Evolutionary conservation across 305 asterid genomes (phyloP), one percentile per base, ranked within the genome.

Genomic region (Ilex paraguariensis): DNA sequence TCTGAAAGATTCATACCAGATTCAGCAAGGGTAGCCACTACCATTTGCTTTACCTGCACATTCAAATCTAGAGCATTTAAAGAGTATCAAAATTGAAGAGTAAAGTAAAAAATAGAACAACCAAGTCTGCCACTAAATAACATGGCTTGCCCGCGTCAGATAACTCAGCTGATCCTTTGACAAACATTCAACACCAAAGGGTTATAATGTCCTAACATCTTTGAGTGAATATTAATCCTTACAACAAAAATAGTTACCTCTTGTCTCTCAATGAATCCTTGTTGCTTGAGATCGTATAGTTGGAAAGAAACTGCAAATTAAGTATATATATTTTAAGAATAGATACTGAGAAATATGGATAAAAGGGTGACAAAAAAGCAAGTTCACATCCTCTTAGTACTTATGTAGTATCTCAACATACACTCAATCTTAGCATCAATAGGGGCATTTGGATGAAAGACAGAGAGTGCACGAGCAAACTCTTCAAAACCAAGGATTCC

Each of bases 1-100:
- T 93, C 99, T 17, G 97, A 87, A 60, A 93, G 90, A 80, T 90
- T 90, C 99, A 93, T 93, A 32, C 99, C 99, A 61, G 99, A 93
- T 79, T 90, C 99, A 54, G 97, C 97, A 50, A 93, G 96, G 64
- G 97, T 90, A 51, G 97, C 99, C 56, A 93, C 99, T 70, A 93
- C 99, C 99, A 93, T 93, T 87, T 90, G 99, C 75, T 93, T 93
- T 71, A 93, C 97, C 99, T 93, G 79, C 40, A 81, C 30, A 66
- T 59, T 62, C 46, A 13, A 61, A 65, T 69, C 62, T 33, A 31
- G 66, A 59, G 52, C 30, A 56, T 59, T 51, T 11, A 16, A 14
- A 30, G 44, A 63, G 15, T 49, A 36, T 8, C 6, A 0, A 36
- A 36, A 36, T 36, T 36, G 42, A 36, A 8, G 9, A 4, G 42